These are phyloP conservation scores for Ceratocystiopsis sp. DNA, from an alignment of 2,329 filamentous ascomycete genomes.

Conservation along the genomic window DNA sequence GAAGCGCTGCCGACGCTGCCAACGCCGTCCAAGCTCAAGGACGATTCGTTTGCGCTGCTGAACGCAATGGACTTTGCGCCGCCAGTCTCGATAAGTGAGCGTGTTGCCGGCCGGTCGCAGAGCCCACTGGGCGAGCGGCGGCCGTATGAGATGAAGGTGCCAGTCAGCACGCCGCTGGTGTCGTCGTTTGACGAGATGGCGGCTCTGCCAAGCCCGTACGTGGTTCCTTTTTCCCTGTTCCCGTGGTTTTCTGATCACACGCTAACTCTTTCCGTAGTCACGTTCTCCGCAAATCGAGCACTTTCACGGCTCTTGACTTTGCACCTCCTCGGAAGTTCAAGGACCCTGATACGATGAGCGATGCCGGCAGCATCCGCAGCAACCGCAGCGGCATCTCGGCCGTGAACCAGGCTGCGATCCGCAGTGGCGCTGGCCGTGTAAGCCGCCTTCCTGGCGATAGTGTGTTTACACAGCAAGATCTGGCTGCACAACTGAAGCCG, in stretches of 20 bases:
- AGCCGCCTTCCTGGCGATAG: constrained; percentile 68
- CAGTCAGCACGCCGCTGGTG: constrained; percentile 59
- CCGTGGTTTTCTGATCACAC: neutral
- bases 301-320: constrained; percentile 68
- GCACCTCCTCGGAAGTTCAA: constrained; percentile 61
- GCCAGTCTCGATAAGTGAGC: constrained; percentile 47
- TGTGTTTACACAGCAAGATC: constrained; percentile 58
- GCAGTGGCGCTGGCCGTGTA: constrained; percentile 69
- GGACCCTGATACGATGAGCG: constrained; percentile 42
- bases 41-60: constrained; percentile 58
- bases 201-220: constrained; percentile 80
- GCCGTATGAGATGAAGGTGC: constrained; percentile 59
- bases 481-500: constrained; percentile 44
- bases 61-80: constrained; percentile 74
- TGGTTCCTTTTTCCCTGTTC: constrained; percentile 13
- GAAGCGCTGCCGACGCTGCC: constrained; percentile 58
- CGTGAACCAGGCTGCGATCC: constrained; percentile 52
- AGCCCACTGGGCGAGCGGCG: constrained; percentile 46
- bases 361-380: constrained; percentile 51
- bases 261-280: constrained; percentile 29
- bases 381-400: constrained; percentile 65
- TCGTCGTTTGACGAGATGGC: constrained; percentile 78
- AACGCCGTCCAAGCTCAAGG: constrained; percentile 68
- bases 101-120: constrained; percentile 50
- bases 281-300: constrained; percentile 56